Conservation (phyloP, 441 rosid genomes). For the Gossypium laxum region DNA sequence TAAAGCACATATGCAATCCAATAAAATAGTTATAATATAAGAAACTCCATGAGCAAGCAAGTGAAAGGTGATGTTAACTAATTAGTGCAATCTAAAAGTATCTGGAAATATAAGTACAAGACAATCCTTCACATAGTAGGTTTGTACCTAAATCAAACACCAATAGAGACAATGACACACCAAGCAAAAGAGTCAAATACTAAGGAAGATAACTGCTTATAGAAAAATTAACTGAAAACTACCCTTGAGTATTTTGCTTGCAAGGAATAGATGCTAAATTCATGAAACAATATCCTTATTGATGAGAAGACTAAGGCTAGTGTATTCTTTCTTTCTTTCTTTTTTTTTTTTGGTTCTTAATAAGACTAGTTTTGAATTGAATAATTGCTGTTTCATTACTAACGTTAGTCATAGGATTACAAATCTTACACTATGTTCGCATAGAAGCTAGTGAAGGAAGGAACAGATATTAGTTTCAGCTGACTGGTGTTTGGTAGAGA, state of each 20-base stretch:
- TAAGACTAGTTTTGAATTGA: not conserved
- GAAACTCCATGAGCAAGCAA: not conserved
- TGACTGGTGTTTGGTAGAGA: not conserved
- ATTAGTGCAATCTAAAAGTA: not conserved
- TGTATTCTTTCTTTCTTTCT: not conserved
- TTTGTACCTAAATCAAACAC: conserved; percentile 10
- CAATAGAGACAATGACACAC: not conserved
- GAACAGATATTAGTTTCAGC: not conserved
- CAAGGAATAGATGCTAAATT: not conserved
- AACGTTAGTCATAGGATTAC: not conserved
- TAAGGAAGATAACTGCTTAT: not conserved
- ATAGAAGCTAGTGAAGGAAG: not conserved
- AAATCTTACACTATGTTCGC: not conserved
- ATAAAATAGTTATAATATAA: not conserved
- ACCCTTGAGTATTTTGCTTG: not conserved
- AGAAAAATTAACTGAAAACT: not conserved
- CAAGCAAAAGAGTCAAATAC: conserved; percentile 4
- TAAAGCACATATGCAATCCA: not conserved
- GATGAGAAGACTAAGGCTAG: not conserved
- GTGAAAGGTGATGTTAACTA: not conserved
- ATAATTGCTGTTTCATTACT: not conserved
- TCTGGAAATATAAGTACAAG: not conserved
- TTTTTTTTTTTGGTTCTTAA: not conserved
- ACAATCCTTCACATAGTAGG: not conserved
- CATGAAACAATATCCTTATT: not conserved